Conservation (phyloP, 2,329 filamentous ascomycete species). For the Endoconidiophora laricicola region DNA sequence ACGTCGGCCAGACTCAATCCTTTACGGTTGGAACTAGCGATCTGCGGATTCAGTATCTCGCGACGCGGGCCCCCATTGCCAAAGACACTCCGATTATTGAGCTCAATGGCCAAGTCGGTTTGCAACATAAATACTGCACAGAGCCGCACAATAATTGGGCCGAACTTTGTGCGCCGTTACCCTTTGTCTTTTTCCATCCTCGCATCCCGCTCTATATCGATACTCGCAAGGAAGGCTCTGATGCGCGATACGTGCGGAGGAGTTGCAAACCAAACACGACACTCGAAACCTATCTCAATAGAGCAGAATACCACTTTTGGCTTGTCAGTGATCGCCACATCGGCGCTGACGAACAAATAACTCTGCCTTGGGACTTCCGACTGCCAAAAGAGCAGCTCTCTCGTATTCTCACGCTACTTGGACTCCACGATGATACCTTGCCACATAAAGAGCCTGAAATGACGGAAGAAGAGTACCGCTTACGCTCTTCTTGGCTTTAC, state of each 20-base stretch:
- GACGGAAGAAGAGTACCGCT: slow-evolving; percentile 42
- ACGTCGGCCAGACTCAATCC: slow-evolving; percentile 33
- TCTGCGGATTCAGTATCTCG: slow-evolving; percentile 55
- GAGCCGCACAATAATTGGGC: slow-evolving; percentile 51
- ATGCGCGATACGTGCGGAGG: slow-evolving; percentile 73
- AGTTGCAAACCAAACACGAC: slow-evolving; percentile 85
- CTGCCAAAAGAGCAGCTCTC: slow-evolving; percentile 37
- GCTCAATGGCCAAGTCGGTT: slow-evolving; percentile 61
- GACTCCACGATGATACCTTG: slow-evolving; percentile 43
- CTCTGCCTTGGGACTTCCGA: slow-evolving; percentile 50
- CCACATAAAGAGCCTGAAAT: slow-evolving; percentile 33
- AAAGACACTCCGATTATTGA: slow-evolving; percentile 47
- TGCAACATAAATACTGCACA: slow-evolving; percentile 55
- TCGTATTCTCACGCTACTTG: slow-evolving; percentile 42
- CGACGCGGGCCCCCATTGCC: slow-evolving; percentile 32
- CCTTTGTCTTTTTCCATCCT: slow-evolving; percentile 78
- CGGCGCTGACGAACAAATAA: slow-evolving; percentile 44
- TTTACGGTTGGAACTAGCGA: slow-evolving; percentile 29
- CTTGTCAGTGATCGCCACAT: slow-evolving; percentile 72
- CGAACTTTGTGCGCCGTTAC: slow-evolving; percentile 45
- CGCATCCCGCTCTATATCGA: slow-evolving; percentile 84
- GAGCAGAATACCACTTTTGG: slow-evolving; percentile 74
- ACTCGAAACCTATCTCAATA: slow-evolving; percentile 71
- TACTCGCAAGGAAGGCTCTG: slow-evolving; percentile 70
- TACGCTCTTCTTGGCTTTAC: slow-evolving; percentile 47